These are phyloP conservation scores for Teunomyces funiuensis DNA, from an alignment of 805 yeast genomes.

Conservation along the genomic window DNA sequence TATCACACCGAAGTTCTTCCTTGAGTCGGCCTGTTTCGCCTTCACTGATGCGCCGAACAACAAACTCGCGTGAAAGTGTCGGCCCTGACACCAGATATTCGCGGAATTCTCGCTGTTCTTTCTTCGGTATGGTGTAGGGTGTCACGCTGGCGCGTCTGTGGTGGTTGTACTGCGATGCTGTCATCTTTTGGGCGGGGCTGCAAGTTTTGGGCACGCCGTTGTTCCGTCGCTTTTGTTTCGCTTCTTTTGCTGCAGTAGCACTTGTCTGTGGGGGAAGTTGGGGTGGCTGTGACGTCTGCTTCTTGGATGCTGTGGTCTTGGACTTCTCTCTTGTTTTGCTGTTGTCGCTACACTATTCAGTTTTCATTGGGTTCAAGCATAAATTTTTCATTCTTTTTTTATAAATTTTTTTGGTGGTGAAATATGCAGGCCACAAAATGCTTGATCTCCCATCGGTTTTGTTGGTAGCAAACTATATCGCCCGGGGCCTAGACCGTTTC, in stretches of 20 bases:
- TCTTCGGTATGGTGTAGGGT: neutral
- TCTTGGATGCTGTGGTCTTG: conserved; percentile 8
- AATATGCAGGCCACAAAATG: neutral
- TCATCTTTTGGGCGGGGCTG: neutral
- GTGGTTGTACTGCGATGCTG: neutral
- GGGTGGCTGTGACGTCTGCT: neutral
- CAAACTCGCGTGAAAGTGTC: conserved; percentile 61
- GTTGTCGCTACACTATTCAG: conserved; percentile 2
- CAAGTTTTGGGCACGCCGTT: no score
- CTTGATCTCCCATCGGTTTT: no score
- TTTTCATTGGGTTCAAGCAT: neutral
- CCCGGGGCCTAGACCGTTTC: no score
- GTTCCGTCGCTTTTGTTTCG: no score
- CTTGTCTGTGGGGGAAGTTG: no score
- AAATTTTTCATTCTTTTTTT: neutral
- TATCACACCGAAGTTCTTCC: conserved; percentile 83
- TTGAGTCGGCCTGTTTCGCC: conserved; percentile 84
- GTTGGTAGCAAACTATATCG: no score
- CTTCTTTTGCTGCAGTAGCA: no score
- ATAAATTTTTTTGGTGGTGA: neutral
- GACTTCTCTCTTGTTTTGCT: conserved; percentile 3
- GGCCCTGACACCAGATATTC: conserved; percentile 34
- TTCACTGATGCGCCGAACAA: conserved; percentile 78
- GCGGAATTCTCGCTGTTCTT: neutral
- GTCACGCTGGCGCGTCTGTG: conserved; percentile 1